Percentiles rank a stretch among this genome's conserved stretches.
Conservation (phyloP, 495 filamentous ascomycete genomes). For the Lepraria neglecta region DNA sequence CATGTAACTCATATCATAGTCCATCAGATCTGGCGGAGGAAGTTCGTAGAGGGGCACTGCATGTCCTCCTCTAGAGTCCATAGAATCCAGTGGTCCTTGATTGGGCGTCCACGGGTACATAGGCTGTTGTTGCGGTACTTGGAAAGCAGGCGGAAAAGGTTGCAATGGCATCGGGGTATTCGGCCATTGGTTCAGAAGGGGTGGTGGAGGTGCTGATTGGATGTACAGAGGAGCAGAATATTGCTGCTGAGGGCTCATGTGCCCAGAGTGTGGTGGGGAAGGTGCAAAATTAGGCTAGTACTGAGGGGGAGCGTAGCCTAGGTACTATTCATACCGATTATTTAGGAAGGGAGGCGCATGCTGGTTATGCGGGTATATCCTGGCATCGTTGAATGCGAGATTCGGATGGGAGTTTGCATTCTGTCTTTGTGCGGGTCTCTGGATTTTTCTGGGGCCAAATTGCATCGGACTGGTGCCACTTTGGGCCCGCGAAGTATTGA, state of each 20-base stretch:
- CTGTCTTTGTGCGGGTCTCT: slow-evolving; percentile 8
- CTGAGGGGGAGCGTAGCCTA: not conserved
- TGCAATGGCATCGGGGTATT: not conserved
- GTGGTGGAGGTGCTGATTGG: not conserved
- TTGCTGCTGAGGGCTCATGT: slow-evolving; percentile 6
- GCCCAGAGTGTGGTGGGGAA: not conserved
- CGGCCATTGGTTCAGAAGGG: not conserved
- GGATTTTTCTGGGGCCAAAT: not conserved
- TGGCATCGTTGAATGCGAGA: not conserved
- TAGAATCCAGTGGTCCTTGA: not conserved
- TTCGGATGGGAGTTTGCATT: not conserved
- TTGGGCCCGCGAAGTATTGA: not conserved
- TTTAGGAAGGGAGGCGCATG: not conserved
- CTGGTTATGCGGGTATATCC: not conserved
- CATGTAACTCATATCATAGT: not conserved
- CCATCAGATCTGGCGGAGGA: not conserved
- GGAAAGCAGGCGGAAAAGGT: not conserved
- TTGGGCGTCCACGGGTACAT: not conserved
- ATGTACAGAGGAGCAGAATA: not conserved
- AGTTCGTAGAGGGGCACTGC: not conserved
- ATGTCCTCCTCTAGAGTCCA: not conserved
- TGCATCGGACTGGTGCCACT: not conserved
- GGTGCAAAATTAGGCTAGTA: not conserved
- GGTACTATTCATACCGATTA: not conserved
- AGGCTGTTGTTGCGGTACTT: not conserved